phyloP scores from a whole-genome alignment of 2,329 filamentous ascomycete species.

The Botryosphaeria dothidea region DNA sequence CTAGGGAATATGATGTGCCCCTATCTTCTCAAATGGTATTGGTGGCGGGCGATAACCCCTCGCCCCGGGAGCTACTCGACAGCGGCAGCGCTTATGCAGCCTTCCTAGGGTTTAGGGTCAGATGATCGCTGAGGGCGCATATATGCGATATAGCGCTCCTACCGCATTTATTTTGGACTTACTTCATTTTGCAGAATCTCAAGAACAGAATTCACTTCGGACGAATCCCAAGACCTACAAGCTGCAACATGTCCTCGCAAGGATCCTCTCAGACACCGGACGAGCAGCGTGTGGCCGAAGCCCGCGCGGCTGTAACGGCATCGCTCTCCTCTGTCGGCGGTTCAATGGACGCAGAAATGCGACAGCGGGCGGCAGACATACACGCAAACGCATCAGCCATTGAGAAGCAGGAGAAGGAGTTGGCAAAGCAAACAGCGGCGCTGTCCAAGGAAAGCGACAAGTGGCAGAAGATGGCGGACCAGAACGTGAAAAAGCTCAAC shows the following conservation, averaged over 20 bases:
- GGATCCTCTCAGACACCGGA: not conserved
- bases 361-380: constrained; percentile 66
- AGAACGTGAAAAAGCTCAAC: constrained; percentile 66
- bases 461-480: constrained; percentile 63
- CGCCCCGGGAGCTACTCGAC: not conserved
- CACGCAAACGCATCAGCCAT: constrained; percentile 69
- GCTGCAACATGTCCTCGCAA: constrained; percentile 9
- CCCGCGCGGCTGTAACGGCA: constrained; percentile 52
- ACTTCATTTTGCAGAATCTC: not conserved
- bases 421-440: constrained; percentile 60
- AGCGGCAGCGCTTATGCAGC: constrained; percentile 17
- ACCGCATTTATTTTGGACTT: not conserved
- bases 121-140: constrained; percentile 7
- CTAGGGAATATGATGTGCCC: not conserved
- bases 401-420: constrained; percentile 65
- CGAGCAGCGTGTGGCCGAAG: constrained; percentile 44
- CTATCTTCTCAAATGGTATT: not conserved
- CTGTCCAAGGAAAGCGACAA: constrained; percentile 66
- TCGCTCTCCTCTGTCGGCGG: constrained; percentile 61
- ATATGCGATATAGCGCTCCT: not conserved
- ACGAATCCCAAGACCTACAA: not conserved
- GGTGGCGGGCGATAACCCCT: not conserved
- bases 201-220: not conserved
- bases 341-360: constrained; percentile 68
- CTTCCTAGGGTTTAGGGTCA: not conserved